Evolutionary conservation across 208 protist species (phyloP).

Genomic region (Trypanosoma conorhini): DNA sequence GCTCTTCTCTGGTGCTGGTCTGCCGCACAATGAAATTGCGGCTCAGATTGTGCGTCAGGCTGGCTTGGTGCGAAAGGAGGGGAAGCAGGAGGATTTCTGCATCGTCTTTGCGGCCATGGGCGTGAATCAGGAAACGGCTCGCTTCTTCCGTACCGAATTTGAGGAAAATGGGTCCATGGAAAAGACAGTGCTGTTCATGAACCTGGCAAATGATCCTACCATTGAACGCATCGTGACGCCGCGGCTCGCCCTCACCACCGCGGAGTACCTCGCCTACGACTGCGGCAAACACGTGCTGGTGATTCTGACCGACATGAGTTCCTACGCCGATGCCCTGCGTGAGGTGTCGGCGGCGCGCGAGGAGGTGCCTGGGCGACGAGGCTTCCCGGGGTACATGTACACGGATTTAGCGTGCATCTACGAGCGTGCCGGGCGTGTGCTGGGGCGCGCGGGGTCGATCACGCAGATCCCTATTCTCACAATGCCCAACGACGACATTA

Average conservation of each 20-base stretch:
- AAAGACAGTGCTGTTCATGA: slow-evolving; percentile 97
- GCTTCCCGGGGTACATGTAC: slow-evolving; percentile 99
- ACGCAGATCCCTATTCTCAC: slow-evolving; percentile 99
- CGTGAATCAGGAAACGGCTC: slow-evolving; percentile 99
- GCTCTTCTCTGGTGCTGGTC: slow-evolving; percentile 99
- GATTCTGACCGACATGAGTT: slow-evolving; percentile 99
- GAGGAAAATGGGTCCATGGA: slow-evolving; percentile 99
- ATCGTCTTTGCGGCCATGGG: slow-evolving; percentile 99
- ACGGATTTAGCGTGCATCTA: slow-evolving; percentile 99
- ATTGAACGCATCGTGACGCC: slow-evolving; percentile 99
- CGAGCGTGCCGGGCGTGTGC: slow-evolving; percentile 99
- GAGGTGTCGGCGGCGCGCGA: slow-evolving; percentile 99
- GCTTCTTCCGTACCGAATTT: slow-evolving; percentile 99
- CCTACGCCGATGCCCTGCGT: slow-evolving; percentile 99
- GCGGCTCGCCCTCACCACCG: slow-evolving; percentile 99
- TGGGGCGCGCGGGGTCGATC: slow-evolving; percentile 98
- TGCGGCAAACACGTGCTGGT: slow-evolving; percentile 99
- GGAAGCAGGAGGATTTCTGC: slow-evolving; percentile 97
- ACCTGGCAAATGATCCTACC: slow-evolving; percentile 99
- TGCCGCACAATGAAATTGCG: slow-evolving; percentile 99
- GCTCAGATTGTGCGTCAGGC: slow-evolving; percentile 99
- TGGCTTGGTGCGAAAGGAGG: slow-evolving; percentile 96
- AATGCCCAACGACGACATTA: slow-evolving; percentile 99
- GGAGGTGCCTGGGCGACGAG: slow-evolving; percentile 99
- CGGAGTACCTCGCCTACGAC: slow-evolving; percentile 99